Conservation (phyloP, 305 asterid genomes). For the Solanum hybrid region DNA sequence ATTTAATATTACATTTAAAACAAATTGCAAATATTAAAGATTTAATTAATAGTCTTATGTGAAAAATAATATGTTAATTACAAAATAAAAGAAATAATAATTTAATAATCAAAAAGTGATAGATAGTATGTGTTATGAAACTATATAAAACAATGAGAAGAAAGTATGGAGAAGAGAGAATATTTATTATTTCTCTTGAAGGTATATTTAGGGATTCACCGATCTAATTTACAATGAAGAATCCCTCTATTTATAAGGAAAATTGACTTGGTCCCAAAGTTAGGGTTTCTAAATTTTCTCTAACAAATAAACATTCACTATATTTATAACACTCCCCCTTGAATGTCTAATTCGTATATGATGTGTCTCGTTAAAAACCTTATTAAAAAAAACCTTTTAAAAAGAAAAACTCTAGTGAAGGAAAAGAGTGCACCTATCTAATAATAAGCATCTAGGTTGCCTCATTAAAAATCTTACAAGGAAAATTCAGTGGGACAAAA, state of each 20-base stretch:
- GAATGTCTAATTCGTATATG: background rate
- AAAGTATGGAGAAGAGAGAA: background rate
- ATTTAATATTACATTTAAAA: background rate
- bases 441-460: background rate
- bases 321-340: background rate
- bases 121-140: background rate
- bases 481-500: background rate
- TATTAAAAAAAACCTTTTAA: too few species aligned
- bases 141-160: background rate
- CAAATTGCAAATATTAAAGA: background rate
- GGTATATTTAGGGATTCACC: background rate
- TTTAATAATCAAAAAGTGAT: background rate
- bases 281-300: background rate
- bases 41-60: background rate
- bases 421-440: background rate
- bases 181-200: background rate
- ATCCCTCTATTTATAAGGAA: background rate
- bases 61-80: too few species aligned
- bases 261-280: background rate
- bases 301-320: background rate
- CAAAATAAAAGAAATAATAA: background rate
- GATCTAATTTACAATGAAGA: background rate
- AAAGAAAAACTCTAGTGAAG: background rate
- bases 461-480: background rate
- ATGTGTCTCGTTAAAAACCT: background rate